Evolutionary conservation across 768 basidiomycete genomes (phyloP), one percentile per base, ranked within the genome.

Genomic region (Nevesoporus exiguus): DNA sequence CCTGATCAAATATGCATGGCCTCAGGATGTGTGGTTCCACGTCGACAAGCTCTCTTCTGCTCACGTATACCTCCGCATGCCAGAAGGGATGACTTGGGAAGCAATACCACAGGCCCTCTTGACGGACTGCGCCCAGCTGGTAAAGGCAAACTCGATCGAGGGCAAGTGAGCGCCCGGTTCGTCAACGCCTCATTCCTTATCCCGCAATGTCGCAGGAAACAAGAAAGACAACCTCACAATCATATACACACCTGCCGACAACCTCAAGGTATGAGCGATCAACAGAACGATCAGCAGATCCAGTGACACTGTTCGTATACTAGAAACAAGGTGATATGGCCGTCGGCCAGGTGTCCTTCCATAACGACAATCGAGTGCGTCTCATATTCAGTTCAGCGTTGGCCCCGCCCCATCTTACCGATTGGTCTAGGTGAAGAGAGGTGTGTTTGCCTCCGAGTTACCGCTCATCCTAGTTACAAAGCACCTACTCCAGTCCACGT

Each of bases 291-390:
- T 34, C 46, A 1, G 49, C 25, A 17, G 5, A 17, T 19, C 10
- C 15, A 17, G 36, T 62, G 45, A 62, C 54, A 11, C 19, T 15
- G 7, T 7, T 46, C 19, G 17, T 33, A 19, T 42, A 15, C 10
- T 64, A 95, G 91, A 99, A 99, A 92, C 87, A 90, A 7, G 96
- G 96, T 3, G 93, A 96, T 66, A 98, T 97, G 93, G 94, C 92
- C 3, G 86, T 96, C 3, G 97, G 97, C 0, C 89, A 94, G 64
- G 97, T 99, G 0, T 90, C 93, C 0, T 98, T 99, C 69, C 90
- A 98, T 60, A 89, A 77, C 52, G 93, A 97, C 65, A 93, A 96
- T 66, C 79, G 78, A 72, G 93, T 93, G 58, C 36, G 78, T 27
- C 22, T 17, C 14, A 5, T 13, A 14, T 5, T 8, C 22, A 34